These are phyloP conservation scores for Groenewaldozyma tartarivorans DNA, from an alignment of 805 yeast species.

Conservation along the genomic window DNA sequence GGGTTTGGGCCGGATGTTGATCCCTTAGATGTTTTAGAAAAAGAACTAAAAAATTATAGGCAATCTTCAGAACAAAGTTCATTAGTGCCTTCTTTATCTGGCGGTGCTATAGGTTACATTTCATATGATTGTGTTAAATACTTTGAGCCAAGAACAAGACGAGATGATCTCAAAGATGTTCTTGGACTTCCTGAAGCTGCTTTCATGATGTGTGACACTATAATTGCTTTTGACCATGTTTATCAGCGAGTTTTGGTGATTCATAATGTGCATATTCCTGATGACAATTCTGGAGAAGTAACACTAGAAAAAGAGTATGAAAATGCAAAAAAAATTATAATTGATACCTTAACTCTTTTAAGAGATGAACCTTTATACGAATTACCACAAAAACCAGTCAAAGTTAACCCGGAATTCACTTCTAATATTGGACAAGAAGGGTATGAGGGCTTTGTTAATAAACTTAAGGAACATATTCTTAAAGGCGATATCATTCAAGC, in stretches of 20 bases:
- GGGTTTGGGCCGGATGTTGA: conserved; percentile 56
- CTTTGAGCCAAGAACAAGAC: conserved; percentile 85
- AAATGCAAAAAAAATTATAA: conserved; percentile 48
- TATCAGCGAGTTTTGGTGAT: conserved; percentile 88
- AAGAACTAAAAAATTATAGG: conserved; percentile 53
- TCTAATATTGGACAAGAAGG: conserved; percentile 94
- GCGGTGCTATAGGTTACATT: conserved; percentile 95
- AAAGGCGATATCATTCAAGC: conserved; percentile 96
- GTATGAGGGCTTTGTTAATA: conserved; percentile 71
- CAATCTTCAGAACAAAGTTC: conserved; percentile 42
- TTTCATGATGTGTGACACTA: conserved; percentile 81
- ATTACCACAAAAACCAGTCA: conserved; percentile 45
- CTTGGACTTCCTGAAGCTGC: conserved; percentile 84
- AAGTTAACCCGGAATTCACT: conserved; percentile 55
- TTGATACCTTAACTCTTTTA: conserved; percentile 38
- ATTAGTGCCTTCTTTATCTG: conserved; percentile 69
- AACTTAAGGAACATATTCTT: conserved; percentile 69
- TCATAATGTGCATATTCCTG: conserved; percentile 53
- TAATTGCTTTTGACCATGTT: conserved; percentile 89
- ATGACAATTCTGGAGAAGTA: conserved; percentile 14
- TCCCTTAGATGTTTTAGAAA: conserved; percentile 67
- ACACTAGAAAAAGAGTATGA: conserved; percentile 41
- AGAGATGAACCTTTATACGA: conserved; percentile 9
- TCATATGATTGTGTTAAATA: conserved; percentile 95
- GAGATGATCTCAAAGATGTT: conserved; percentile 61